phyloP scores from a whole-genome alignment of 2,329 filamentous ascomycete species.

The Epichloe amarillans region DNA sequence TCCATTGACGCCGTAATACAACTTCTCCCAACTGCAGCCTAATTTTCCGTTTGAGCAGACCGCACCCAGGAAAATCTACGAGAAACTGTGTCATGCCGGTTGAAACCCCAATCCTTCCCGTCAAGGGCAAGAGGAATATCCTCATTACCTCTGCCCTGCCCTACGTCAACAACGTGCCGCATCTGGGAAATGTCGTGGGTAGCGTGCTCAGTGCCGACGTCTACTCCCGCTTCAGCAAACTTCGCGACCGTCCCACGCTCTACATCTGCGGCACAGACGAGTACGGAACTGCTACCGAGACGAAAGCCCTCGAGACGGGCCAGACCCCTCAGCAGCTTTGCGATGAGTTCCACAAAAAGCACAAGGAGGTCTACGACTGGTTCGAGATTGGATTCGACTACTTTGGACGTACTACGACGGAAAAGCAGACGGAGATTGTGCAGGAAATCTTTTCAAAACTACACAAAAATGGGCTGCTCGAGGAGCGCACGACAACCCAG shows the following conservation, averaged over 20 bases:
- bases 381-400: slow-evolving; percentile 92
- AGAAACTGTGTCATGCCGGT: slow-evolving; percentile 5
- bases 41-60: not conserved
- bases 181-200: slow-evolving; percentile 80
- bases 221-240: slow-evolving; percentile 69
- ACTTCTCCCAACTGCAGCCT: not conserved
- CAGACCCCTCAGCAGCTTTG: slow-evolving; percentile 74
- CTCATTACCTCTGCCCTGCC: slow-evolving; percentile 86
- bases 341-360: slow-evolving; percentile 82
- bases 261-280: slow-evolving; percentile 78
- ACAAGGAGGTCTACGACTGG: slow-evolving; percentile 88
- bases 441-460: slow-evolving; percentile 83
- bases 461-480: slow-evolving; percentile 76
- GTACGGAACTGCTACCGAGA: slow-evolving; percentile 92
- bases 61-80: not conserved
- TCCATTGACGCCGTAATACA: not conserved
- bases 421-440: slow-evolving; percentile 81
- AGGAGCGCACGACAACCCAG: slow-evolving; percentile 77
- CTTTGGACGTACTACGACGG: slow-evolving; percentile 84
- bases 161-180: slow-evolving; percentile 63
- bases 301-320: slow-evolving; percentile 82
- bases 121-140: slow-evolving; percentile 69
- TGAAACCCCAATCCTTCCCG: slow-evolving; percentile 40
- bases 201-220: slow-evolving; percentile 83
- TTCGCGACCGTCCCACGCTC: slow-evolving; percentile 64